Percentiles rank a stretch among this genome's conserved stretches.
Evolutionary conservation across 805 yeast species (phyloP).

Genomic region (Scheffersomyces spartinae): DNA sequence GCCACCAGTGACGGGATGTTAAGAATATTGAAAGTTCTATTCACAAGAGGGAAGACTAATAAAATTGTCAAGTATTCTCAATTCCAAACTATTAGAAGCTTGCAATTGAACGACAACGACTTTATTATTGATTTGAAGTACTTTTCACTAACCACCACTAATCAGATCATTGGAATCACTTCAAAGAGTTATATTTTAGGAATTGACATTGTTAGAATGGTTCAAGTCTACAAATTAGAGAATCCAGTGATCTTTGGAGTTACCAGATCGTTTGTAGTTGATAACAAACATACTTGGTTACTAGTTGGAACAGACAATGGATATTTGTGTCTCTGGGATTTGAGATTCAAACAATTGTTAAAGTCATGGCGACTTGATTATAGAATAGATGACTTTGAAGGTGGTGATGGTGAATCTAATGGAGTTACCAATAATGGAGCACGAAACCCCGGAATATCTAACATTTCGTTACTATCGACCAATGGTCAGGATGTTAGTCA

Average conservation of each 20-base stretch:
- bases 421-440: too few relatives aligned
- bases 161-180: conserved; percentile 40
- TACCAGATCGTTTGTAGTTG: conserved; percentile 48
- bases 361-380: conserved; percentile 54
- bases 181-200: conserved; percentile 38
- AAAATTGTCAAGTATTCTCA: conserved; percentile 17
- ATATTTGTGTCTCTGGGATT: conserved; percentile 68
- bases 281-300: conserved; percentile 46
- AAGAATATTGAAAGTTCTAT: conserved; percentile 24
- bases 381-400: conserved; percentile 19
- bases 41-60: conserved; percentile 20
- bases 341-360: conserved; percentile 50
- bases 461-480: too few relatives aligned
- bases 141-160: conserved; percentile 24
- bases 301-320: conserved; percentile 71
- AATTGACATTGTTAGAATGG: conserved; percentile 51
- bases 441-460: too few relatives aligned
- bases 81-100: conserved; percentile 9
- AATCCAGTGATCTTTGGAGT: conserved; percentile 59
- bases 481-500: too few relatives aligned
- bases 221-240: conserved; percentile 25
- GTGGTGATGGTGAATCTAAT: conserved; percentile 10
- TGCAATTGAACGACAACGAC: conserved; percentile 22
- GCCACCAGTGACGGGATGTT: conserved; percentile 37
- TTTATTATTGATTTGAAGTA: conserved; percentile 35